These are phyloP conservation scores for Thamnidium elegans DNA, from an alignment of 192 early-diverging fungal genomes.

Conservation along the genomic window DNA sequence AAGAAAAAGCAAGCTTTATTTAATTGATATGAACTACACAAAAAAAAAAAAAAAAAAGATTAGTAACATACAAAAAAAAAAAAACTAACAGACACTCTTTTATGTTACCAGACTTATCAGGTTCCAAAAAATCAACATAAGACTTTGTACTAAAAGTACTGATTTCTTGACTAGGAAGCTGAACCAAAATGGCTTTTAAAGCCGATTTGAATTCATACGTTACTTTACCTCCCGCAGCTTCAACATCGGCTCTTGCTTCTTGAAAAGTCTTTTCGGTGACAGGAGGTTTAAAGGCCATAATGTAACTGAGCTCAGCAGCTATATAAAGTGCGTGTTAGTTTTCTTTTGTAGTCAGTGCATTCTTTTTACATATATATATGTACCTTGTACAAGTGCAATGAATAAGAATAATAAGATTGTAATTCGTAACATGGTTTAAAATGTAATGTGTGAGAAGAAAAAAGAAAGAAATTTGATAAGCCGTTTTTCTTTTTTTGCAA, in stretches of 20 bases:
- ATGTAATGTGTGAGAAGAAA: not conserved
- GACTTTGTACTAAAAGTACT: slow-evolving; percentile 17
- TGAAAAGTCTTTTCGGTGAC: slow-evolving; percentile 6
- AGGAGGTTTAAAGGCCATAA: slow-evolving; percentile 19
- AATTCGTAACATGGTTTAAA: not conserved
- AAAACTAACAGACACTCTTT: too few relatives aligned
- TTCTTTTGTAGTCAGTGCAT: not conserved
- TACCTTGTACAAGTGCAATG: not conserved
- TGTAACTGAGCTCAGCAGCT: slow-evolving; percentile 11
- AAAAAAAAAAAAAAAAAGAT: too few relatives aligned
- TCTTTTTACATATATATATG: too few relatives aligned
- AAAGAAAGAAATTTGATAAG: not conserved
- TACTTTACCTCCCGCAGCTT: slow-evolving; percentile 21
- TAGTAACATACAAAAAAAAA: too few relatives aligned
- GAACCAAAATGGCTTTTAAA: slow-evolving; percentile 21
- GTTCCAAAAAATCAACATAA: slow-evolving; percentile 35
- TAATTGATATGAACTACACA: too few relatives aligned
- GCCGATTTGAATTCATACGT: slow-evolving; percentile 19
- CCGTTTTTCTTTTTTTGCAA: too few relatives aligned
- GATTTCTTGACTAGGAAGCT: slow-evolving; percentile 24
- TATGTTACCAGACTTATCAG: slow-evolving; percentile 23
- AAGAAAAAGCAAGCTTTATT: too few relatives aligned
- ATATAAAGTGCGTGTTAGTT: not conserved
- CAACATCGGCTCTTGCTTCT: slow-evolving; percentile 25
- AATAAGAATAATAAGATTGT: not conserved